Evolutionary conservation across 805 yeast genomes (phyloP), one percentile per base, ranked within the genome.

Genomic region (Zygosaccharomyces bisporus): DNA sequence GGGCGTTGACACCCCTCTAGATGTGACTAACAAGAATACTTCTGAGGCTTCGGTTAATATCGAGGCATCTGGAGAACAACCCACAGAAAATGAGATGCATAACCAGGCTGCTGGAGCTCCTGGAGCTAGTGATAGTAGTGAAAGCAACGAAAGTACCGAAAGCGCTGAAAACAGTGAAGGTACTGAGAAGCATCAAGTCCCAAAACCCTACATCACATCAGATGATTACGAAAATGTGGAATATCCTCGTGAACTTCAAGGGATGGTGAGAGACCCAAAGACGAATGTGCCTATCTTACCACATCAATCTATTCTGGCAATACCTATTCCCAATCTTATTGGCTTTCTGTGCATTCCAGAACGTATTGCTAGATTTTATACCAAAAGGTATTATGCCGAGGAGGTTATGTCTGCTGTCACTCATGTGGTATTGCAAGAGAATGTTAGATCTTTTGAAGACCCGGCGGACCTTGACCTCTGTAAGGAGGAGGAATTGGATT

Each of bases 311-410:
- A 68, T 91, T 2, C 70, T 81, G 10, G 89, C 83, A 9, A 73
- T 86, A 45, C 80, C 90, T 4, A 80, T 84, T 31, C 91, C 88
- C 25, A 88, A 85, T 54, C 61, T 87, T 21, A 66, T 84, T 10
- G 99, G 99, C 1, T 86, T 93, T 61, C 53, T 77, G 18, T 82
- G 77, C 44, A 81, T 85, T 18, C 96, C 95, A 1, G 73, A 73
- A 49, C 76, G 96, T 51, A 75, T 89, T 18, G 83, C 76, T 62
- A 72, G 96, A 38, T 93, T 79, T 64, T 89, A 88, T 68, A 82
- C 80, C 43, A 79, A 76, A 54, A 76, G 97, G 48, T 51, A 70
- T n/a, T 73, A 83, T 24, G 87, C 89, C 6, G 86, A 84, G 44
- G 77, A 77, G 36, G 75, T 77, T 34, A 81, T 89, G 12, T 68